phyloP scores from a whole-genome alignment of 2,329 filamentous ascomycete species.

The Paraphaeosphaeria sporulosa region DNA sequence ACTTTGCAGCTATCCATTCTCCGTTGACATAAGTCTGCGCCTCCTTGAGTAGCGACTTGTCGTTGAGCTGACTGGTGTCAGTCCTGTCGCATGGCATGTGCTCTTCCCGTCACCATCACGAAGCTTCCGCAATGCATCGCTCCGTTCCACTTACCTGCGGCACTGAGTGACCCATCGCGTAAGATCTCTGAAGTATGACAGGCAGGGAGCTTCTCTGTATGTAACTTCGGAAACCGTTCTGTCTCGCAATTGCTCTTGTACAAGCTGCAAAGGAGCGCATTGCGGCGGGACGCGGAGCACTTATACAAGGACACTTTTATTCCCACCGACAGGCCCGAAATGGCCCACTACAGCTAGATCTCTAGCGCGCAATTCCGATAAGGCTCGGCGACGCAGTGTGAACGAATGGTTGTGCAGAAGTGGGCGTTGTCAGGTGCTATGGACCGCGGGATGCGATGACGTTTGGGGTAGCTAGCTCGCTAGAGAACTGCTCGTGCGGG shows the following conservation, averaged over 20 bases:
- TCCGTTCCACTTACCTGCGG: slow-evolving; percentile 46
- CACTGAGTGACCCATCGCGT: slow-evolving; percentile 55
- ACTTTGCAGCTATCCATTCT: slow-evolving; percentile 85
- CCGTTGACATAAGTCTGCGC: slow-evolving; percentile 86
- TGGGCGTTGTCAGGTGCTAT: slow-evolving; percentile 2
- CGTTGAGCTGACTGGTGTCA: slow-evolving; percentile 52
- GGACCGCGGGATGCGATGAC: slow-evolving; percentile 6
- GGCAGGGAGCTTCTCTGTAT: slow-evolving; percentile 45
- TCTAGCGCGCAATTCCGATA: slow-evolving; percentile 7
- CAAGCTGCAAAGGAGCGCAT: slow-evolving; percentile 46
- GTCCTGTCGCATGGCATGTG: slow-evolving; percentile 1
- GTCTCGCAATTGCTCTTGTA: slow-evolving; percentile 41
- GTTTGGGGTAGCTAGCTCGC: slow-evolving; percentile 12
- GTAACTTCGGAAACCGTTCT: slow-evolving; percentile 38
- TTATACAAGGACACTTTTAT: background rate
- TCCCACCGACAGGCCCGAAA: background rate
- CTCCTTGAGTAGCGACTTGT: slow-evolving; percentile 76
- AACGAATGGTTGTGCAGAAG: slow-evolving; percentile 2
- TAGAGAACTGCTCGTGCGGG: background rate
- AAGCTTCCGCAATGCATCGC: background rate
- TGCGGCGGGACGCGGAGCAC: slow-evolving; percentile 3
- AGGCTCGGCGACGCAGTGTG: background rate
- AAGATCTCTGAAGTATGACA: slow-evolving; percentile 47
- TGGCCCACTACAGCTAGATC: background rate
- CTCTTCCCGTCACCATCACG: background rate